phyloP scores from a whole-genome alignment of 129 eudicot species.

The Centaurea solstitialis region DNA sequence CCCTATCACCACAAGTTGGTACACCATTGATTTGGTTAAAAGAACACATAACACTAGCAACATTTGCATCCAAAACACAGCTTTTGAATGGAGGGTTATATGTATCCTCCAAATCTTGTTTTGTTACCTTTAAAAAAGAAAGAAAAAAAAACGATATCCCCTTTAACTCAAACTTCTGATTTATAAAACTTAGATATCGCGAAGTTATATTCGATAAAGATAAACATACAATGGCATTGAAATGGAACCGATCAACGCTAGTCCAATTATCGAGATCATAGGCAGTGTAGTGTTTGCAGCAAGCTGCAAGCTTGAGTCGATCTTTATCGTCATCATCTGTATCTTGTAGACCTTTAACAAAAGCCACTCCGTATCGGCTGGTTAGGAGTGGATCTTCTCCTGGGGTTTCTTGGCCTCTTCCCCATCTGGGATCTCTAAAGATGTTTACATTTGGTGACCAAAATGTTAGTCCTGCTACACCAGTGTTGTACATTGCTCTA shows the following conservation, averaged over 20 bases:
- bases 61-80: conserved; percentile 40
- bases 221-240: conserved; percentile 32
- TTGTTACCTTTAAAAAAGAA: conserved; percentile 26
- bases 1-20: conserved; percentile 32
- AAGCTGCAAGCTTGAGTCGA: conserved; percentile 36
- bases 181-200: no score
- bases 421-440: conserved; percentile 95
- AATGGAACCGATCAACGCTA: conserved; percentile 35
- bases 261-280: conserved; percentile 48
- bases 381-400: conserved; percentile 86
- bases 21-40: conserved; percentile 37
- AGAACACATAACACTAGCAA: conserved; percentile 44
- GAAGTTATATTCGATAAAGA: background rate
- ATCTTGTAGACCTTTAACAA: conserved; percentile 80
- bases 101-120: conserved; percentile 45
- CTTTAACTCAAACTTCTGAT: background rate
- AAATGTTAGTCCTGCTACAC: conserved; percentile 77
- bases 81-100: conserved; percentile 42
- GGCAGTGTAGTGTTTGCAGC: conserved; percentile 45
- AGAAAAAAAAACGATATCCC: background rate
- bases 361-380: conserved; percentile 55
- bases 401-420: conserved; percentile 98
- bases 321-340: conserved; percentile 27
- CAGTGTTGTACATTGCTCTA: conserved; percentile 93
- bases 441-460: conserved; percentile 98